These are phyloP conservation scores for Tolypocladium inflatum DNA, from an alignment of 2,329 filamentous ascomycete genomes.

Conservation along the genomic window DNA sequence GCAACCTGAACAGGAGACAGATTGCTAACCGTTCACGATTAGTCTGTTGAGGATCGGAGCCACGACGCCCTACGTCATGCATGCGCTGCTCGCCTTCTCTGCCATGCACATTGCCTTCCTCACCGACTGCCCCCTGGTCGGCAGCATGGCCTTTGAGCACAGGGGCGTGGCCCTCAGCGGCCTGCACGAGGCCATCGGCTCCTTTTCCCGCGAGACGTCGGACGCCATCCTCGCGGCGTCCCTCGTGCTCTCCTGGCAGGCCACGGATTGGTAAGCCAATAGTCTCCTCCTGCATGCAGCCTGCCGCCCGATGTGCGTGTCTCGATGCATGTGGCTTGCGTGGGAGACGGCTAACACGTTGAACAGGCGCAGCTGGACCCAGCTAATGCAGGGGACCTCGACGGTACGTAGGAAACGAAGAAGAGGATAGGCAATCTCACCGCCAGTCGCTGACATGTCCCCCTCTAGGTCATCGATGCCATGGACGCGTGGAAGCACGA, in stretches of 20 bases:
- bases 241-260: conserved; percentile 89
- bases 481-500: conserved; percentile 91
- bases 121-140: conserved; percentile 74
- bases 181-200: conserved; percentile 75
- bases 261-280: conserved; percentile 74
- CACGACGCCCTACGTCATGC: conserved; percentile 83
- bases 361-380: conserved; percentile 79
- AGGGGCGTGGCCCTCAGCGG: conserved; percentile 78
- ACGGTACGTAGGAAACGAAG: conserved; percentile 49
- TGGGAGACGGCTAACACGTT: conserved; percentile 19
- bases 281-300: neutral
- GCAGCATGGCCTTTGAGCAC: conserved; percentile 84
- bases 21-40: neutral
- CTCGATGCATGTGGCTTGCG: neutral
- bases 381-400: conserved; percentile 82
- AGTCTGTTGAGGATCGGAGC: conserved; percentile 63
- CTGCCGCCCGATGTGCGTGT: neutral
- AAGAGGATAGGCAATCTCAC: neutral
- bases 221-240: conserved; percentile 90
- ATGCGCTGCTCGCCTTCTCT: conserved; percentile 85
- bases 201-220: conserved; percentile 77
- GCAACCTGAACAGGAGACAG: neutral
- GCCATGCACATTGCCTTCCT: conserved; percentile 88
- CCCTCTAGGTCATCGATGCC: conserved; percentile 64
- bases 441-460: neutral